Conservation (phyloP, 2,329 filamentous ascomycete genomes). For the Ustilaginoidea virens region DNA sequence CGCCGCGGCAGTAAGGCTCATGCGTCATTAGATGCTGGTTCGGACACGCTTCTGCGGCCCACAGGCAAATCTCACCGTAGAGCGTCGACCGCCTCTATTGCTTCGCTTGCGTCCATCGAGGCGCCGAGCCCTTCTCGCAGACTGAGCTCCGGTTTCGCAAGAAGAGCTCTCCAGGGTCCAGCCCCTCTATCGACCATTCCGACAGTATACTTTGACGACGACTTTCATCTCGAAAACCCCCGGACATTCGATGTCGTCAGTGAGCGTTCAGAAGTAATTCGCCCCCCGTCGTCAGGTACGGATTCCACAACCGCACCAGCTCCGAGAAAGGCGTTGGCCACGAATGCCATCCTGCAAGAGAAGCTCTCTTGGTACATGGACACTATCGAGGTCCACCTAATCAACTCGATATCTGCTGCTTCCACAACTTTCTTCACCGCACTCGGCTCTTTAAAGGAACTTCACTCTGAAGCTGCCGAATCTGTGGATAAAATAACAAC, state of each 20-base stretch:
- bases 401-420: slow-evolving; percentile 88
- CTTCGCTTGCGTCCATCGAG: slow-evolving; percentile 35
- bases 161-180: slow-evolving; percentile 52
- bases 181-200: slow-evolving; percentile 88
- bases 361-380: slow-evolving; percentile 99
- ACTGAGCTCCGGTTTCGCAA: slow-evolving; percentile 31
- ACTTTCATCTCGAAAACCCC: slow-evolving; percentile 91
- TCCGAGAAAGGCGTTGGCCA: slow-evolving; percentile 76
- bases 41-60: slow-evolving; percentile 33
- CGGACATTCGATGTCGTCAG: slow-evolving; percentile 94
- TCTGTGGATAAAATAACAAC: slow-evolving; percentile 78
- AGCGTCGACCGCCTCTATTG: slow-evolving; percentile 26
- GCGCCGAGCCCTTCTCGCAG: slow-evolving; percentile 25
- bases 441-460: slow-evolving; percentile 73
- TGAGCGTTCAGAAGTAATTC: slow-evolving; percentile 91
- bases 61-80: slow-evolving; percentile 16
- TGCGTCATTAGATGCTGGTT: slow-evolving; percentile 21
- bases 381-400: slow-evolving; percentile 92
- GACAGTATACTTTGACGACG: slow-evolving; percentile 82
- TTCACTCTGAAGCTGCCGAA: slow-evolving; percentile 83
- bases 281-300: slow-evolving; percentile 37
- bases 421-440: slow-evolving; percentile 95
- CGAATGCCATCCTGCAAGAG: slow-evolving; percentile 93
- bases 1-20: slow-evolving; percentile 26
- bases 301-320: slow-evolving; percentile 39